A percentile compares a stretch with the other conserved stretches of the same genome.
Evolutionary conservation across 1,139 yeast genomes (phyloP).

Genomic region (Candida tetrigidarum): DNA sequence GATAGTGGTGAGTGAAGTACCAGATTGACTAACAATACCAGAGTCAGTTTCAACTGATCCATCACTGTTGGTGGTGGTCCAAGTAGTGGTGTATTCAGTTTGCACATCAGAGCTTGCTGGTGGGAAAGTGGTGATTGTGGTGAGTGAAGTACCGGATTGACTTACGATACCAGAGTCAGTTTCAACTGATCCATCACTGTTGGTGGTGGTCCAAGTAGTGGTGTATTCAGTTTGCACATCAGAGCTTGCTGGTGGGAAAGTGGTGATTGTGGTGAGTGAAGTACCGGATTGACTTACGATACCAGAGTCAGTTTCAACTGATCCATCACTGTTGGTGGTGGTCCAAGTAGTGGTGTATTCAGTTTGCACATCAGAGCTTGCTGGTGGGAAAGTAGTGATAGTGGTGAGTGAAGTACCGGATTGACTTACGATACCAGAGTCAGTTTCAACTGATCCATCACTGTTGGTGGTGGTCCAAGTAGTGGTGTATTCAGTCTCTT

Average conservation of each 20-base stretch:
- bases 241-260: not conserved
- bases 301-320: slow-evolving; percentile 12
- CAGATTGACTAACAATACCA: slow-evolving; percentile 9
- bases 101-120: not conserved
- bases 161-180: slow-evolving; percentile 10
- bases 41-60: slow-evolving; percentile 6
- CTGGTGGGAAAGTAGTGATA: not conserved
- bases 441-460: slow-evolving; percentile 18
- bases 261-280: not conserved
- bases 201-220: too few relatives aligned
- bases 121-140: not conserved
- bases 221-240: too few relatives aligned
- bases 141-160: slow-evolving; percentile 6
- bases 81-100: slow-evolving; percentile 9
- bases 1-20: slow-evolving; percentile 5
- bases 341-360: slow-evolving; percentile 9
- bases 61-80: slow-evolving; percentile 6
- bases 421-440: slow-evolving; percentile 15
- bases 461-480: slow-evolving; percentile 9
- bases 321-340: slow-evolving; percentile 4
- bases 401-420: not conserved
- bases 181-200: slow-evolving; percentile 12
- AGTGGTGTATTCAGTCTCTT: slow-evolving; percentile 11
- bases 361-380: slow-evolving; percentile 10
- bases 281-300: slow-evolving; percentile 2